Conservation (phyloP, 139 green algal species). For the Ettlia oleoabundans region DNA sequence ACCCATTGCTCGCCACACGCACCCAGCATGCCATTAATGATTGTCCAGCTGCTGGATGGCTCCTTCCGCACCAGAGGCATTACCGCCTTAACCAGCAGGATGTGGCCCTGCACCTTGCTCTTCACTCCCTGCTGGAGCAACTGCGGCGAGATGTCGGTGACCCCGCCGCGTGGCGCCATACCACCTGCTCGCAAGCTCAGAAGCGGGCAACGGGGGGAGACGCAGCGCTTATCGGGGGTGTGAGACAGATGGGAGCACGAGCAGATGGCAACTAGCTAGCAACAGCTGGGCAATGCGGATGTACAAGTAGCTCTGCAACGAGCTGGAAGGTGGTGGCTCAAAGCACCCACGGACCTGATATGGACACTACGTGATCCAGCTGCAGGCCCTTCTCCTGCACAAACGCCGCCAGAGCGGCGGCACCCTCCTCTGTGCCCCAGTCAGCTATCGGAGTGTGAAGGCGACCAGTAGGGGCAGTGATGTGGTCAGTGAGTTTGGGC, state of each 20-base stretch:
- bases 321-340: too few species aligned
- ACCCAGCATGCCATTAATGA: not conserved
- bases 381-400: not conserved
- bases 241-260: too few species aligned
- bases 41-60: not conserved
- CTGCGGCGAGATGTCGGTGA: not conserved
- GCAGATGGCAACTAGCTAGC: too few species aligned
- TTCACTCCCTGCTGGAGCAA: not conserved
- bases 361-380: not conserved
- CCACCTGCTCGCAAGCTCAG: too few species aligned
- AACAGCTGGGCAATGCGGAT: too few species aligned
- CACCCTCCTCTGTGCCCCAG: not conserved
- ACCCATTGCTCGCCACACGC: not conserved
- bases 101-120: not conserved
- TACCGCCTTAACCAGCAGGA: not conserved
- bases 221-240: too few species aligned
- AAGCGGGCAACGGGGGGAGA: not conserved
- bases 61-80: not conserved
- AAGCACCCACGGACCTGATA: not conserved
- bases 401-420: not conserved
- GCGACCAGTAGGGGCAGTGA: not conserved
- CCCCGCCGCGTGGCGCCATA: not conserved
- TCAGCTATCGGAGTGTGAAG: not conserved
- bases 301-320: too few species aligned
- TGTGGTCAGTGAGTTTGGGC: not conserved